Evolutionary conservation across 2,329 filamentous ascomycete species (phyloP).

Genomic region (Cercospora sojina): DNA sequence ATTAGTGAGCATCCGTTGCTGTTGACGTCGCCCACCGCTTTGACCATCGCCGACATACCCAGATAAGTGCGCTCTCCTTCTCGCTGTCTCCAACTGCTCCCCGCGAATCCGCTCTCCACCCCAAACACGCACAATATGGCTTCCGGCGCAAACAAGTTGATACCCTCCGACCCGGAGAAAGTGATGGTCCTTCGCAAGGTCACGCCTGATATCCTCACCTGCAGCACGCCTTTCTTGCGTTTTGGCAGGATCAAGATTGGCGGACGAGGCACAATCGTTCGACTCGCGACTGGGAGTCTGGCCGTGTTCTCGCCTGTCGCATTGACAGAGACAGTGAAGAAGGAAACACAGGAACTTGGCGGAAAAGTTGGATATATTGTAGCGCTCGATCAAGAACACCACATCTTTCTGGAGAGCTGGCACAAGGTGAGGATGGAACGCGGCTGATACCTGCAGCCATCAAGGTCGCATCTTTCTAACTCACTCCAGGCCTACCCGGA

Average conservation of each 20-base stretch:
- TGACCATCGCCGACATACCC: background rate
- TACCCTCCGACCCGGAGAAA: conserved; percentile 66
- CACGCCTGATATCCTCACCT: conserved; percentile 72
- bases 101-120: background rate
- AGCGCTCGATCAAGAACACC: conserved; percentile 87
- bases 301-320: conserved; percentile 91
- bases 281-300: conserved; percentile 71
- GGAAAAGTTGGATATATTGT: conserved; percentile 78
- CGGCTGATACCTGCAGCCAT: conserved; percentile 4
- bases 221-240: conserved; percentile 80
- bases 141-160: conserved; percentile 37
- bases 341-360: conserved; percentile 54
- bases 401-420: conserved; percentile 90
- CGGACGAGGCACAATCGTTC: conserved; percentile 82
- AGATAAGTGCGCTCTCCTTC: background rate
- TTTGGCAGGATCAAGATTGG: conserved; percentile 79
- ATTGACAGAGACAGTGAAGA: conserved; percentile 72
- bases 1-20: background rate
- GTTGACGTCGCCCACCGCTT: conserved; percentile 4
- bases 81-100: background rate
- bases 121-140: conserved; percentile 28
- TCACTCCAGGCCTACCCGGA: conserved; percentile 61
- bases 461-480: conserved; percentile 15
- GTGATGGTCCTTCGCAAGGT: conserved; percentile 89
- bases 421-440: conserved; percentile 46